Evolutionary conservation across 306 rosid genomes (phyloP).

Genomic region (Cucurbita argyrosperma): DNA sequence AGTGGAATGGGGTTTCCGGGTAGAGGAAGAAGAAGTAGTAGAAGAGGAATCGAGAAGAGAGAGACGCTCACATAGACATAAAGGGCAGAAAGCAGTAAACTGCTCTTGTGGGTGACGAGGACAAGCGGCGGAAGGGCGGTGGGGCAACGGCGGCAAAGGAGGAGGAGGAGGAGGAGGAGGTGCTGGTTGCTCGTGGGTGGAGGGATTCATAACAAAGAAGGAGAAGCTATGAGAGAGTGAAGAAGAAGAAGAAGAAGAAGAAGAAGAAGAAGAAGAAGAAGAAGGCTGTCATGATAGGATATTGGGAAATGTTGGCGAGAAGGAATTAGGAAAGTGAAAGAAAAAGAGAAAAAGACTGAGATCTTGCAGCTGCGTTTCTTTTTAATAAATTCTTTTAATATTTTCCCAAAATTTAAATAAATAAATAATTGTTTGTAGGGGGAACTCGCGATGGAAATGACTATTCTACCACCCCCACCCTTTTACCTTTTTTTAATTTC

Average conservation of each 20-base stretch:
- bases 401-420: too few relatives aligned
- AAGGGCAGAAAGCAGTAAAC: conserved; percentile 89
- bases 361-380: too few relatives aligned
- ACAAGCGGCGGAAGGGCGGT: conserved; percentile 68
- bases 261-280: conserved; percentile 15
- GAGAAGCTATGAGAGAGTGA: conserved; percentile 12
- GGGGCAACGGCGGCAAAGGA: conserved; percentile 15
- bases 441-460: too few relatives aligned
- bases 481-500: too few relatives aligned
- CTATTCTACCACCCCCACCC: too few relatives aligned
- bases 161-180: conserved; percentile 28
- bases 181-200: conserved; percentile 15
- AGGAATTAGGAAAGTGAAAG: background rate
- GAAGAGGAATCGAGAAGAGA: conserved; percentile 58
- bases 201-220: conserved; percentile 67
- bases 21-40: conserved; percentile 19
- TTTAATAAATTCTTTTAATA: too few relatives aligned
- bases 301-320: conserved; percentile 15
- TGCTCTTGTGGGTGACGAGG: conserved; percentile 65
- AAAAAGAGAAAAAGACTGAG: background rate
- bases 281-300: conserved; percentile 36
- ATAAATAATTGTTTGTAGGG: too few relatives aligned
- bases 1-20: conserved; percentile 47
- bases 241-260: conserved; percentile 18
- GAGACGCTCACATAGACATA: conserved; percentile 97